These are phyloP conservation scores for Pichia scutulata DNA, from an alignment of 805 yeast species.

Conservation along the genomic window DNA sequence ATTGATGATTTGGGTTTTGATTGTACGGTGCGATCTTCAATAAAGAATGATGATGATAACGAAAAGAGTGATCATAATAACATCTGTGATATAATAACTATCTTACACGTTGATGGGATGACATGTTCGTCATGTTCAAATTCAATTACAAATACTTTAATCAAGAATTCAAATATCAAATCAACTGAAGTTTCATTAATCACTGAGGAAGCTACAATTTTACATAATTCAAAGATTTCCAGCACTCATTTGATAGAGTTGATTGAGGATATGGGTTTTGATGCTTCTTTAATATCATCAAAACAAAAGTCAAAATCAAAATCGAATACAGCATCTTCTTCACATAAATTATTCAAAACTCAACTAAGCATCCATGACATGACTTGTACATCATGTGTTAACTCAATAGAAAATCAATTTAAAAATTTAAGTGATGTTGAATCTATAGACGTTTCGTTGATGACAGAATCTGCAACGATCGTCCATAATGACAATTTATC, in stretches of 20 bases:
- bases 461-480: slow-evolving; percentile 65
- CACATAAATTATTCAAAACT: slow-evolving; percentile 4
- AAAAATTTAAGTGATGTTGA: slow-evolving; percentile 27
- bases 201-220: slow-evolving; percentile 63
- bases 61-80: neutral
- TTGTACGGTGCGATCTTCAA: slow-evolving; percentile 15
- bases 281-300: slow-evolving; percentile 22
- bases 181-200: slow-evolving; percentile 58
- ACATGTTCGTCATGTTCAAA: slow-evolving; percentile 84
- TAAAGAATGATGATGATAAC: too few species aligned
- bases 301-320: neutral
- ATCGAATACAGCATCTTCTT: neutral
- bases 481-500: slow-evolving; percentile 33
- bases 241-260: slow-evolving; percentile 35
- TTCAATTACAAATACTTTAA: slow-evolving; percentile 40
- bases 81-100: slow-evolving; percentile 7
- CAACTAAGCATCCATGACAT: slow-evolving; percentile 55
- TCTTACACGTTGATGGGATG: slow-evolving; percentile 58
- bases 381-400: slow-evolving; percentile 63
- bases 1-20: slow-evolving; percentile 45
- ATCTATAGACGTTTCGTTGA: slow-evolving; percentile 51
- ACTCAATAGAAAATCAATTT: slow-evolving; percentile 43
- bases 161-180: slow-evolving; percentile 19
- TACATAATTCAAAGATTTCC: slow-evolving; percentile 33
- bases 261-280: slow-evolving; percentile 72